phyloP scores from a whole-genome alignment of 2,329 filamentous ascomycete genomes.

The Pyrenophora teres region DNA sequence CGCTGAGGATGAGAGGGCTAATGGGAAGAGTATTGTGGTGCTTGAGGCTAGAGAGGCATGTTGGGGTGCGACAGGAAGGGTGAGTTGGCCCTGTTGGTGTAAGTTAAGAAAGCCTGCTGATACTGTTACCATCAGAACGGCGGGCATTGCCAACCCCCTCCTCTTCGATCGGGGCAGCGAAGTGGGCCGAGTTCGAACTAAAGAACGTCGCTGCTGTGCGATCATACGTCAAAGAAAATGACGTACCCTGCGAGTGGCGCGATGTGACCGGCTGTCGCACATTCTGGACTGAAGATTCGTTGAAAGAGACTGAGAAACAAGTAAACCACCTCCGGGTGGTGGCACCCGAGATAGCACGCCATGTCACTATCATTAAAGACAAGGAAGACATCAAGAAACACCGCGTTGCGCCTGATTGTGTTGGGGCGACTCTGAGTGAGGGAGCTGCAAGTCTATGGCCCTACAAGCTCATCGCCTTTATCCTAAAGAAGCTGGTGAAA shows the following conservation, averaged over 20 bases:
- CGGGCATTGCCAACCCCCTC: conserved; percentile 73
- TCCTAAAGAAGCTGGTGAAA: conserved; percentile 65
- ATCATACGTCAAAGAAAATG: conserved; percentile 60
- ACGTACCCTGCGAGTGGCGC: conserved; percentile 72
- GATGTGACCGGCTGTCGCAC: conserved; percentile 66
- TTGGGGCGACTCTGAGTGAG: conserved; percentile 67
- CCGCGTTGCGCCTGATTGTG: conserved; percentile 53
- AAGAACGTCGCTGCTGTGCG: conserved; percentile 67
- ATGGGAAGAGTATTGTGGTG: conserved; percentile 65
- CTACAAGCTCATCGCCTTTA: conserved; percentile 78
- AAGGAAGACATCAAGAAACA: conserved; percentile 56
- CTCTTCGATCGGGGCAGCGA: conserved; percentile 65
- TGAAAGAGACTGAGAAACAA: conserved; percentile 57
- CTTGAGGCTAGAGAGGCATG: conserved; percentile 80
- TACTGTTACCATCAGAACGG: conserved; percentile 49
- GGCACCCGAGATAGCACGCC: conserved; percentile 61
- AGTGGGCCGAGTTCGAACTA: conserved; percentile 73
- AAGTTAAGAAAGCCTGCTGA: conserved; percentile 7
- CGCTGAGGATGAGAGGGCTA: conserved; percentile 49
- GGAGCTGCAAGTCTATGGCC: conserved; percentile 76
- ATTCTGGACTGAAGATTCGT: conserved; percentile 62
- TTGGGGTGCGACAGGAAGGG: conserved; percentile 81
- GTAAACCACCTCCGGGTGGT: conserved; percentile 56
- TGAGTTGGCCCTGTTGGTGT: conserved; percentile 48
- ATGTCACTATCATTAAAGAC: conserved; percentile 49